A percentile compares a stretch with the other conserved stretches of the same genome.
Conservation (phyloP, 495 filamentous ascomycete species). For the Pyrenopolyporus hunteri region DNA sequence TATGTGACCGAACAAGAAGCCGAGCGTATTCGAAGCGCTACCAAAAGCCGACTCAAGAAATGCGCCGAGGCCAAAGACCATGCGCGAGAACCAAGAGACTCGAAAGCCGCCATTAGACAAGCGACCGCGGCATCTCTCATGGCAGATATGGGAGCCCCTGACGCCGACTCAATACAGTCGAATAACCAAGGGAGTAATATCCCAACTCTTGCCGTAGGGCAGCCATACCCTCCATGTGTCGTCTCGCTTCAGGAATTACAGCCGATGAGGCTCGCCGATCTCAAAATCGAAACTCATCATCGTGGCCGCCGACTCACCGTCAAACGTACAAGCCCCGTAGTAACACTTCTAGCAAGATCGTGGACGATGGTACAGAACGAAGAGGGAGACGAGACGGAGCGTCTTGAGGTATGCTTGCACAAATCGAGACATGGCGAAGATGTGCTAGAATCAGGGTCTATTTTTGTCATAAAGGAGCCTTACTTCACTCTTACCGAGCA, state of each 20-base stretch:
- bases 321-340: slow-evolving; percentile 41
- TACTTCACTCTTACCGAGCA: slow-evolving; percentile 52
- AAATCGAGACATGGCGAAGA: slow-evolving; percentile 38
- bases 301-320: slow-evolving; percentile 47
- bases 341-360: slow-evolving; percentile 43
- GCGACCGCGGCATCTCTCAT: slow-evolving; percentile 43
- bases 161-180: slow-evolving; percentile 20
- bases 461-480: slow-evolving; percentile 57
- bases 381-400: slow-evolving; percentile 38
- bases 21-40: slow-evolving; percentile 37
- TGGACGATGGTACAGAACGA: slow-evolving; percentile 54
- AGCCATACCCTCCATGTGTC: slow-evolving; percentile 46
- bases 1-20: slow-evolving; percentile 43
- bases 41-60: slow-evolving; percentile 35
- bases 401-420: slow-evolving; percentile 43
- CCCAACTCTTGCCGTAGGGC: slow-evolving; percentile 38
- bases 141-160: slow-evolving; percentile 42
- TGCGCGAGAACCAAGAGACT: slow-evolving; percentile 34
- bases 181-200: slow-evolving; percentile 19
- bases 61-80: slow-evolving; percentile 36
- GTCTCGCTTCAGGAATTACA: slow-evolving; percentile 35
- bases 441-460: slow-evolving; percentile 39
- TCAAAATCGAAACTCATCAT: slow-evolving; percentile 55
- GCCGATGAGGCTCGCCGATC: slow-evolving; percentile 41
- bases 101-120: slow-evolving; percentile 29